A percentile compares a stretch with the other conserved stretches of the same genome.
These are phyloP conservation scores for Pugionium cornutum DNA, from an alignment of 345 rosid species.

Conservation along the genomic window DNA sequence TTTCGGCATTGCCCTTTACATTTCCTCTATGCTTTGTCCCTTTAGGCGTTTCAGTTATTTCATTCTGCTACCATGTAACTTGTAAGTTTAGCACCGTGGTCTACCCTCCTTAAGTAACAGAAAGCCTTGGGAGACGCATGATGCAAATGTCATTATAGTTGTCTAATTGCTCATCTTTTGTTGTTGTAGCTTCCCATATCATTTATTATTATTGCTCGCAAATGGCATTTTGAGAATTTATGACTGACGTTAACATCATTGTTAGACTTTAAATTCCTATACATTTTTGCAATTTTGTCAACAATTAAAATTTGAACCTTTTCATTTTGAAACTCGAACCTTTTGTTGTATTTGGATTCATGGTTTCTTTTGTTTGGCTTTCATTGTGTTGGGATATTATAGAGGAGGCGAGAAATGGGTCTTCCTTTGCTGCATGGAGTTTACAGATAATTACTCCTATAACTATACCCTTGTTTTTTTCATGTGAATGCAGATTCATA, in stretches of 20 bases:
- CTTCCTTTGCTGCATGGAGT: neutral
- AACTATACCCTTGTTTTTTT: neutral
- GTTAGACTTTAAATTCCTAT: conserved; percentile 1
- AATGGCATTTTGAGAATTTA: neutral
- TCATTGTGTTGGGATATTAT: conserved; percentile 5
- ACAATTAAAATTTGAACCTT: no score
- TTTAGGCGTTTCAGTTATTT: conserved; percentile 6
- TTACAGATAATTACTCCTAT: conserved; percentile 7
- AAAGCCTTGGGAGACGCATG: conserved; percentile 1
- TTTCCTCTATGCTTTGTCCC: neutral
- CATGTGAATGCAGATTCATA: conserved; percentile 64
- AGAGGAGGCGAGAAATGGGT: neutral
- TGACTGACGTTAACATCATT: neutral
- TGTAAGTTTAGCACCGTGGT: conserved; percentile 4
- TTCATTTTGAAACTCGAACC: neutral
- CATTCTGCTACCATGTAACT: neutral
- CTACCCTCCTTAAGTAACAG: neutral
- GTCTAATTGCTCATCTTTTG: conserved; percentile 17
- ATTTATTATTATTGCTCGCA: neutral
- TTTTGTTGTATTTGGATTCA: neutral
- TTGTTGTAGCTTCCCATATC: conserved; percentile 6
- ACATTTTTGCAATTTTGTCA: neutral
- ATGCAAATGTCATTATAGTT: neutral
- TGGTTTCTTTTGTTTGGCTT: neutral
- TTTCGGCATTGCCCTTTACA: neutral